These are phyloP conservation scores for Scedosporium dehoogii DNA, from an alignment of 2,329 filamentous ascomycete genomes.

Conservation along the genomic window DNA sequence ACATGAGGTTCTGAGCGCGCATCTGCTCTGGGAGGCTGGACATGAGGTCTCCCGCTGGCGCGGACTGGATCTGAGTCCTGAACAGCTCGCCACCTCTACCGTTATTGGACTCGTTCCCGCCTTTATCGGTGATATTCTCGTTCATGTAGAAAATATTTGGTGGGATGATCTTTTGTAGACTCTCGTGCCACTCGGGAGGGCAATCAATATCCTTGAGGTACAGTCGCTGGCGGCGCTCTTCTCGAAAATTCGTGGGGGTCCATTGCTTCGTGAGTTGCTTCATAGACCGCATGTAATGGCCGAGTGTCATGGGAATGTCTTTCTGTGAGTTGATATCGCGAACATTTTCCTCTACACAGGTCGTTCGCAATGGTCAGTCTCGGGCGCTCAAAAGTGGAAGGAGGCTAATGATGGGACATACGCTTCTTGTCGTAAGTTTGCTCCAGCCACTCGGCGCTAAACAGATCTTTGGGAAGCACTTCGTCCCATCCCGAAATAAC, in stretches of 20 bases:
- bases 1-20: slow-evolving; percentile 95
- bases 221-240: slow-evolving; percentile 71
- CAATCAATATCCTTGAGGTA: slow-evolving; percentile 98
- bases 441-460: slow-evolving; percentile 72
- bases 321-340: slow-evolving; percentile 65
- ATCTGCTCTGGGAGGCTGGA: slow-evolving; percentile 77
- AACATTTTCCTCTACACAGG: slow-evolving; percentile 62
- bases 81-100: slow-evolving; percentile 18
- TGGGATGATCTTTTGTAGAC: slow-evolving; percentile 68
- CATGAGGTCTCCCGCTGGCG: slow-evolving; percentile 84
- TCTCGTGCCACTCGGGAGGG: slow-evolving; percentile 74
- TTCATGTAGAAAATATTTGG: slow-evolving; percentile 84
- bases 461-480: slow-evolving; percentile 64
- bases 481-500: slow-evolving; percentile 85
- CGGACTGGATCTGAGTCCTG: slow-evolving; percentile 46
- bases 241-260: slow-evolving; percentile 62
- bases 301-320: slow-evolving; percentile 75
- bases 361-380: background rate
- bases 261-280: slow-evolving; percentile 75
- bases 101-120: slow-evolving; percentile 20
- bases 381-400: background rate
- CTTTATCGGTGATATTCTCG: slow-evolving; percentile 51
- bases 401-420: slow-evolving; percentile 26
- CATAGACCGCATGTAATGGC: slow-evolving; percentile 87
- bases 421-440: slow-evolving; percentile 70